Evolutionary conservation across 768 basidiomycete genomes (phyloP).

Genomic region (Mycena venus): DNA sequence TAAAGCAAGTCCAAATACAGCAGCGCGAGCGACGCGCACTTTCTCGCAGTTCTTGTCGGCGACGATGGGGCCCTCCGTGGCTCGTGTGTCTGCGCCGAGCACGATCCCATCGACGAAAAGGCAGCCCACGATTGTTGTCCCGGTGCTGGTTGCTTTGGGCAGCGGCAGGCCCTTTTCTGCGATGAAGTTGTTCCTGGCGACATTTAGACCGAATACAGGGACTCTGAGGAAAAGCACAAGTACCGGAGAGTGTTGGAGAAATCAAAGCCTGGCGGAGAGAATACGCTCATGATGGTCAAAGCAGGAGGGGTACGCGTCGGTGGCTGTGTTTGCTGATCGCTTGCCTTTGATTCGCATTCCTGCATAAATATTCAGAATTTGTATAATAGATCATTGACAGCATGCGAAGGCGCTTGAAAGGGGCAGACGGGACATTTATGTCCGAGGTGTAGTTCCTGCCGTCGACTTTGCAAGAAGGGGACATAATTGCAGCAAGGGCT

Average conservation of each 20-base stretch:
- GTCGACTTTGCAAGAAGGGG: no score
- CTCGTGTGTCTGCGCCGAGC: slow-evolving; percentile 96
- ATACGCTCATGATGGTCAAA: slow-evolving; percentile 52
- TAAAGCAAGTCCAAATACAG: neutral
- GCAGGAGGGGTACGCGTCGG: slow-evolving; percentile 26
- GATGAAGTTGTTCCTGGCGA: slow-evolving; percentile 79
- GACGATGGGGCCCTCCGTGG: slow-evolving; percentile 94
- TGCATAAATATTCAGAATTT: neutral
- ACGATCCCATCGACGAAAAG: slow-evolving; percentile 93
- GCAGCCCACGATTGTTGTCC: slow-evolving; percentile 98
- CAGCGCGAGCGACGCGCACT: slow-evolving; percentile 57
- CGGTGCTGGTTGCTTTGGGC: slow-evolving; percentile 91
- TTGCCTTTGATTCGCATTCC: no score
- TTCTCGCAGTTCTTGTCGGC: slow-evolving; percentile 99
- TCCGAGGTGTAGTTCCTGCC: no score
- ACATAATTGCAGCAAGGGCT: no score
- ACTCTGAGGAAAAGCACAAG: neutral
- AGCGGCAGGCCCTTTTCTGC: slow-evolving; percentile 76
- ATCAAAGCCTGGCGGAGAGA: slow-evolving; percentile 75
- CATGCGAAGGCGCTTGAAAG: no score
- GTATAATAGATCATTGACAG: no score
- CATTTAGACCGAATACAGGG: neutral
- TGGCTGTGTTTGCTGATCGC: no score
- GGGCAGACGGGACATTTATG: no score
- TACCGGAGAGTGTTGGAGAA: slow-evolving; percentile 84